Percentiles rank a stretch among this genome's conserved stretches.
Conservation (phyloP, 495 filamentous ascomycete species). For the Cercophora sp. region DNA sequence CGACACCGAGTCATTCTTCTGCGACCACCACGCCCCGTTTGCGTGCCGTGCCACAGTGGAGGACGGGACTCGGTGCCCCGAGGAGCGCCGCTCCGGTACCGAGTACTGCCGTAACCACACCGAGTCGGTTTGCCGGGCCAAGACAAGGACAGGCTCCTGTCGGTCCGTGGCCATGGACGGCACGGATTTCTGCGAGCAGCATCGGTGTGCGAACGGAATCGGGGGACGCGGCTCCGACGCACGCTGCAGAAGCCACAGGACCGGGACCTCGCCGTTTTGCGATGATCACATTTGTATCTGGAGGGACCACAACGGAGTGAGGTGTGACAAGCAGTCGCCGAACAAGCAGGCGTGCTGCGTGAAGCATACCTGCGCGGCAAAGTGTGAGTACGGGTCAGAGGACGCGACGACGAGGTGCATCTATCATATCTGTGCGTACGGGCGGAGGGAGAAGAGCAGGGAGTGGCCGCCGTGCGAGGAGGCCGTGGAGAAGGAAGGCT, state of each 20-base stretch:
- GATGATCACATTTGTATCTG: constrained; percentile 11
- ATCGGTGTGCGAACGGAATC: constrained; percentile 5
- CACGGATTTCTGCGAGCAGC: constrained; percentile 5
- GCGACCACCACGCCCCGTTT: constrained; percentile 3
- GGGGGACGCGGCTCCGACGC: constrained; percentile 5
- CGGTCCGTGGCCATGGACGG: constrained; percentile 10
- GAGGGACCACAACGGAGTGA: constrained; percentile 1
- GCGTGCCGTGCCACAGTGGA: constrained; percentile 9
- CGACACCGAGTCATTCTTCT: constrained; percentile 9
- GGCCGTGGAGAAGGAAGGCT: constrained; percentile 3
- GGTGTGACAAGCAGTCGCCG: constrained; percentile 5
- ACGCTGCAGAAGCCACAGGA: constrained; percentile 1
- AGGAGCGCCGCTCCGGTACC: neutral
- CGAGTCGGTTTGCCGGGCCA: constrained; percentile 7
- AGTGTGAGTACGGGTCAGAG: constrained; percentile 9
- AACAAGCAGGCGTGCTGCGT: constrained; percentile 7
- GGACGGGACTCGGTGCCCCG: constrained; percentile 7
- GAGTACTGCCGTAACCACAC: constrained; percentile 2
- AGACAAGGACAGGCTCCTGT: neutral
- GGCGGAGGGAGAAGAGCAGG: constrained; percentile 6
- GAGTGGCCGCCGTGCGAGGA: constrained; percentile 9
- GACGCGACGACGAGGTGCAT: constrained; percentile 6
- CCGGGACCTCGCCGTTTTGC: neutral
- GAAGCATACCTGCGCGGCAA: constrained; percentile 8
- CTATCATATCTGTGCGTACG: constrained; percentile 10